These are phyloP conservation scores for Geranium brycei DNA, from an alignment of 345 rosid genomes.

Conservation along the genomic window DNA sequence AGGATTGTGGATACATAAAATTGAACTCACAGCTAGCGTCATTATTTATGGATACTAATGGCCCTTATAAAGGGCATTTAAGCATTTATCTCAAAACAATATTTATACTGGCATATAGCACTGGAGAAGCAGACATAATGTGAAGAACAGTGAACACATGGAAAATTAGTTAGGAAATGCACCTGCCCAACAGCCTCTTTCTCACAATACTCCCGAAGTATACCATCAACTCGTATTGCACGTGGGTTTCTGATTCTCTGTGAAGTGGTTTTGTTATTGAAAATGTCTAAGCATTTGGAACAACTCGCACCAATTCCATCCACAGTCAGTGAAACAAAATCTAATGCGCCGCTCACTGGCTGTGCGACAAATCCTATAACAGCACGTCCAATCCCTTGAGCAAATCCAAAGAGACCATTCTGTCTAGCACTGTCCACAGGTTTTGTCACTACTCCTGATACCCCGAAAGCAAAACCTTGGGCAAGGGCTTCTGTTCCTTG, in stretches of 20 bases:
- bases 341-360: slow-evolving; percentile 93
- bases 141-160: too few species aligned
- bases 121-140: too few species aligned
- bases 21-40: too few species aligned
- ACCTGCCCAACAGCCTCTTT: slow-evolving; percentile 96
- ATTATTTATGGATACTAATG: too few species aligned
- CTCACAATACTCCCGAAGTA: slow-evolving; percentile 71
- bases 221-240: slow-evolving; percentile 63
- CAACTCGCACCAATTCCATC: slow-evolving; percentile 95
- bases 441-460: slow-evolving; percentile 89
- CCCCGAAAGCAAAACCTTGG: slow-evolving; percentile 96
- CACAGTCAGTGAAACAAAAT: slow-evolving; percentile 86
- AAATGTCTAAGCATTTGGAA: slow-evolving; percentile 72
- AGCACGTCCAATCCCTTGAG: slow-evolving; percentile 89
- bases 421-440: slow-evolving; percentile 91
- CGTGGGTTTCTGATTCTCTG: slow-evolving; percentile 89
- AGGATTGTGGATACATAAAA: too few species aligned
- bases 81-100: too few species aligned
- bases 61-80: too few species aligned
- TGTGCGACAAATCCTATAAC: slow-evolving; percentile 74
- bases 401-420: slow-evolving; percentile 82
- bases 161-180: slow-evolving; percentile 6
- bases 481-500: slow-evolving; percentile 99
- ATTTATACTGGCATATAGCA: too few species aligned
- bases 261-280: slow-evolving; percentile 43